A percentile compares a stretch with the other conserved stretches of the same genome.
Evolutionary conservation across 2,329 filamentous ascomycete genomes (phyloP).

Genomic region (Fusarium devonianum): DNA sequence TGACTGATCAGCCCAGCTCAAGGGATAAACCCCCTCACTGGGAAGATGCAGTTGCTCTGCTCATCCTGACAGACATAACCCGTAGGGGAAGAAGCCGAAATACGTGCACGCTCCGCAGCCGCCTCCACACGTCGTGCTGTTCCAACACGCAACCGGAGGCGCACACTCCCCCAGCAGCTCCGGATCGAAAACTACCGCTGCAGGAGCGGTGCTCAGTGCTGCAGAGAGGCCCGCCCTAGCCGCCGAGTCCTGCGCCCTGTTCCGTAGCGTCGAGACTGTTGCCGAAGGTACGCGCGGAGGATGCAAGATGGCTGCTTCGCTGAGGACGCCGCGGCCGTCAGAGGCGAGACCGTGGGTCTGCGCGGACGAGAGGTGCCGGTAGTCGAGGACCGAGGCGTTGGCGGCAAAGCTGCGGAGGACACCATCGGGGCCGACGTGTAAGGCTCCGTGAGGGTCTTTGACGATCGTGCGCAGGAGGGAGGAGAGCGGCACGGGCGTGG

Average conservation of each 20-base stretch:
- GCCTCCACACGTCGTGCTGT: constrained; percentile 19
- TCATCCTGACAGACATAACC: constrained; percentile 17
- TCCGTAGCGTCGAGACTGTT: neutral
- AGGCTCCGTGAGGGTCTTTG: constrained; percentile 7
- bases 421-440: constrained; percentile 1
- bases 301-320: neutral
- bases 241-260: neutral
- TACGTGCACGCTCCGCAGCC: constrained; percentile 24
- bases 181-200: neutral
- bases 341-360: constrained; percentile 3
- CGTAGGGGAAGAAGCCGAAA: constrained; percentile 21
- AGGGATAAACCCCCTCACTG: neutral
- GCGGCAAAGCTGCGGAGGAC: constrained; percentile 15
- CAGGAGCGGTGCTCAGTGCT: constrained; percentile 5
- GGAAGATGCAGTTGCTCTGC: neutral
- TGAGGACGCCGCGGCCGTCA: constrained; percentile 5
- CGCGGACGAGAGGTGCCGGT: neutral
- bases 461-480: constrained; percentile 2
- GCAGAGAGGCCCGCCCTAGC: neutral
- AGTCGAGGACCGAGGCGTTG: constrained; percentile 12
- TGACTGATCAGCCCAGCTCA: neutral
- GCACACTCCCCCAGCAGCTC: constrained; percentile 14
- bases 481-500: constrained; percentile 2
- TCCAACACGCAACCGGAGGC: constrained; percentile 15
- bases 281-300: neutral